Base-by-base conservation (phyloP, 805 yeast species). In the Sugiyamaella boreocaroliniensis region DNA sequence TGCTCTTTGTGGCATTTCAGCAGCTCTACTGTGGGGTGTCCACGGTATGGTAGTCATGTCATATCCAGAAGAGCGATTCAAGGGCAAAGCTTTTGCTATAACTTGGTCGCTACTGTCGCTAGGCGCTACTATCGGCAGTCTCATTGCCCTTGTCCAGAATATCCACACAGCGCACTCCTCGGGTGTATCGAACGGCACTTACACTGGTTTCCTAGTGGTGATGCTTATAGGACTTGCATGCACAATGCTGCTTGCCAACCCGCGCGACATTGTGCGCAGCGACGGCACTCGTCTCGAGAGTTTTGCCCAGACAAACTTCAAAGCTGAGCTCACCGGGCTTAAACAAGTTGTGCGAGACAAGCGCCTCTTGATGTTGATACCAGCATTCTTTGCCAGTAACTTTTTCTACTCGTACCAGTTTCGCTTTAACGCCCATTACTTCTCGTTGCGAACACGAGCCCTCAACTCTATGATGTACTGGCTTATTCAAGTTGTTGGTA, bases 381-480 rank as follows among this genome's bases (percentile, higher is more conserved):
- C 83, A 47, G 75, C 78, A 76, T 78, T 78, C 59, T 76, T 76
- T 57, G 73, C 80, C 14, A 76, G 81, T 32, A 79, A 79, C 68
- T 77, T 80, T 76, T 79, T 77, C 65, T 77, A 78, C 68, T 76
- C 83, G 34, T 79, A 79, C 63, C 82, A 78, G 64, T 77, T 76
- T 58, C 76, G 77, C 59, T 68, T 76, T 65, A 78, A 78, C 61
- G 78, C 77, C 42, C 75, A 72, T 34, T 71, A 77, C 52, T 80
- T 80, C 65, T 76, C 73, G 57, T 64, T 79, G 48, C 70, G 83
- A 63, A 77, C 85, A 12, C 72, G 85, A 57, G 76, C 84, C 3
- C 72, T 80, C 58, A 80, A 80, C 65, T 32, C 71, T 71, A 48
- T 74, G 75, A 48, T 52, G 34, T 79, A 77, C 64, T 79, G 82